A percentile compares a stretch with the other conserved stretches of the same genome.
phyloP scores from a whole-genome alignment of 495 filamentous ascomycete species.

The Talaromyces wortmannii region DNA sequence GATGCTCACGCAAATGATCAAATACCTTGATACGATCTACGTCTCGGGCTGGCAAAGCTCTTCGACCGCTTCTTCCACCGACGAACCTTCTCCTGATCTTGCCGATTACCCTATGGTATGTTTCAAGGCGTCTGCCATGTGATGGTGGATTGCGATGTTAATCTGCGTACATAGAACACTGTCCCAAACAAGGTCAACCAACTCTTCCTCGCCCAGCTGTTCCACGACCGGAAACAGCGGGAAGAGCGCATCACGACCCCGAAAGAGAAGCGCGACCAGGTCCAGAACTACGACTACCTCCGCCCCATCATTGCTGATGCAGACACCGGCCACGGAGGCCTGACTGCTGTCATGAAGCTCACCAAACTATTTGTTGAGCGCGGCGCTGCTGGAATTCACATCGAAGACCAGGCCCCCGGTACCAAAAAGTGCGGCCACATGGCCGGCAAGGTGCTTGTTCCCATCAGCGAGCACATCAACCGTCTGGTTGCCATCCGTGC shows the following conservation, averaged over 20 bases:
- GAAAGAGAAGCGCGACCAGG: constrained; percentile 60
- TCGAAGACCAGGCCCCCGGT: constrained; percentile 96
- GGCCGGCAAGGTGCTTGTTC: constrained; percentile 97
- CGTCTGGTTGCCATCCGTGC: constrained; percentile 93
- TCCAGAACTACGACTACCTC: constrained; percentile 87
- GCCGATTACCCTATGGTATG: constrained; percentile 95
- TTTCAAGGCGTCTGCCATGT: constrained; percentile 1
- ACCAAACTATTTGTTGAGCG: constrained; percentile 97
- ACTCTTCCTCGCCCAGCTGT: constrained; percentile 95
- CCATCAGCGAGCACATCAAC: constrained; percentile 98
- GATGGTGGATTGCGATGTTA: background rate
- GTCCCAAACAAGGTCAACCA: constrained; percentile 98
- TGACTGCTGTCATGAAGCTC: constrained; percentile 98
- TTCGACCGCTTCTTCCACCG: constrained; percentile 85
- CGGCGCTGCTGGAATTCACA: constrained; percentile 95
- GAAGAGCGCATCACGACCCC: constrained; percentile 84
- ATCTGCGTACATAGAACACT: constrained; percentile 54
- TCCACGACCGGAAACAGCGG: constrained; percentile 98
- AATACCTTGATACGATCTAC: constrained; percentile 97
- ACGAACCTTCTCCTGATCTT: constrained; percentile 96
- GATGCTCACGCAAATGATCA: constrained; percentile 98
- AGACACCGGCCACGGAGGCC: constrained; percentile 93
- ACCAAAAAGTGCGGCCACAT: constrained; percentile 99
- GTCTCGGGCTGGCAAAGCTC: constrained; percentile 99
- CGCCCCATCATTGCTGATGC: constrained; percentile 96